phyloP scores from a whole-genome alignment of 164 flowering plant species.

The Magnolia sinica region DNA sequence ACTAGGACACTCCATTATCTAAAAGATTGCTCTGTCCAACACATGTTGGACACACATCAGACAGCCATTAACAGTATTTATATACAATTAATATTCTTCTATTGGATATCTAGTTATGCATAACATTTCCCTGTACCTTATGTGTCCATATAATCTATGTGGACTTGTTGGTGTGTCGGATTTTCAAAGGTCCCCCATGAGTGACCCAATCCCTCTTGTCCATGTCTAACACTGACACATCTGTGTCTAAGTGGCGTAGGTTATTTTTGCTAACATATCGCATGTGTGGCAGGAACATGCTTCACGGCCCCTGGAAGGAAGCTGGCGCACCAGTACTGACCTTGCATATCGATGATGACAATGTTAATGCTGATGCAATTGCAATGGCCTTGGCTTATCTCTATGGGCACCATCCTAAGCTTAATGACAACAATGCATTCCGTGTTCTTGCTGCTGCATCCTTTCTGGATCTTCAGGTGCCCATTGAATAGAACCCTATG shows the following conservation, averaged over 20 bases:
- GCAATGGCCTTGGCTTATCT: constrained; percentile 87
- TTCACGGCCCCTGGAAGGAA: constrained; percentile 98
- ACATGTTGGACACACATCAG: no score
- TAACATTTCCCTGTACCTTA: no score
- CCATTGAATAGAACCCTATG: not conserved
- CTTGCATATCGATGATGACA: constrained; percentile 83
- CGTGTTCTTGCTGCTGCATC: constrained; percentile 99
- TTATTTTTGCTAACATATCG: not conserved
- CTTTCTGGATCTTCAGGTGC: constrained; percentile 97
- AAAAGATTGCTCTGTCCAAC: no score
- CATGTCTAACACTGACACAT: not conserved
- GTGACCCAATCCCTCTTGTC: no score
- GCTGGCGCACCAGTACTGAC: constrained; percentile 70
- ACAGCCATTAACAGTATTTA: no score
- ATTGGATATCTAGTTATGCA: no score
- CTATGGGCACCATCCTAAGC: constrained; percentile 90
- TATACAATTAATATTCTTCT: no score
- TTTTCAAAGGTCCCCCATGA: no score
- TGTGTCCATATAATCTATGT: no score
- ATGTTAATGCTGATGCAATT: constrained; percentile 83
- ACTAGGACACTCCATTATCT: no score
- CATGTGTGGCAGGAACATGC: constrained; percentile 80
- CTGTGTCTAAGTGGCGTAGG: not conserved
- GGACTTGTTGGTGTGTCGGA: no score
- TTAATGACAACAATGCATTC: constrained; percentile 85